Evolutionary conservation across 768 basidiomycete genomes (phyloP).

Genomic region (Chalciporus pseudorubinellus): DNA sequence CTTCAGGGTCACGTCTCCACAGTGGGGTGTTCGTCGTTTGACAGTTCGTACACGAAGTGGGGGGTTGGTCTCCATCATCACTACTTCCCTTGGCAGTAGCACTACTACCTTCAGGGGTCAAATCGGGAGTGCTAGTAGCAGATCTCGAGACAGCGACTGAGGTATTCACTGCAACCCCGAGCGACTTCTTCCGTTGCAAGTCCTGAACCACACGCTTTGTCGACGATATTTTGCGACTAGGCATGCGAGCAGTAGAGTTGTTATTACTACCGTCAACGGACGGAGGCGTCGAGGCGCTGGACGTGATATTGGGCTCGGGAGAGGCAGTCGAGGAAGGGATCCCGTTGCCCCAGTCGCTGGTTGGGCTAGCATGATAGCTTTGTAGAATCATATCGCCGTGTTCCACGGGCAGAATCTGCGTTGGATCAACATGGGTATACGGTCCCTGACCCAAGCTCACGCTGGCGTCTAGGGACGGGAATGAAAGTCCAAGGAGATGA

Average conservation of each 20-base stretch:
- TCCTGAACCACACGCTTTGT: slow-evolving; percentile 62
- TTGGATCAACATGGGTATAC: slow-evolving; percentile 87
- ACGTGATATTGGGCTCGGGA: slow-evolving; percentile 70
- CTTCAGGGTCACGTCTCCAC: slow-evolving; percentile 91
- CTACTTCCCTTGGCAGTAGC: slow-evolving; percentile 39
- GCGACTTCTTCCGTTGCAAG: slow-evolving; percentile 52
- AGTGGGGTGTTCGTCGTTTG: slow-evolving; percentile 93
- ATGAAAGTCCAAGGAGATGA: slow-evolving; percentile 63
- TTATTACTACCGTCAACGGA: slow-evolving; percentile 51
- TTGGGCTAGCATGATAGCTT: slow-evolving; percentile 70
- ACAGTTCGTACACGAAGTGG: slow-evolving; percentile 91
- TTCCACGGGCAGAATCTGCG: slow-evolving; percentile 68
- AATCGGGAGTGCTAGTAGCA: slow-evolving; percentile 68
- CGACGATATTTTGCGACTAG: slow-evolving; percentile 60
- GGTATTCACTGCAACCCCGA: slow-evolving; percentile 17
- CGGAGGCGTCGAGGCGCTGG: slow-evolving; percentile 72
- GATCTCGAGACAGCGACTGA: slow-evolving; percentile 41
- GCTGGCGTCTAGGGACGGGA: slow-evolving; percentile 49
- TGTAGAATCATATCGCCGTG: slow-evolving; percentile 41
- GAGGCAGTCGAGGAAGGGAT: slow-evolving; percentile 69
- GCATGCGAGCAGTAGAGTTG: slow-evolving; percentile 27
- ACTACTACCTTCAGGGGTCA: slow-evolving; percentile 34
- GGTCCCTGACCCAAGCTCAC: slow-evolving; percentile 42
- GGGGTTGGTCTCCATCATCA: slow-evolving; percentile 68
- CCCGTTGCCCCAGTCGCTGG: slow-evolving; percentile 79